These are phyloP conservation scores for Rhododendron ovatum DNA, from an alignment of 148 eudicot genomes.

Conservation along the genomic window DNA sequence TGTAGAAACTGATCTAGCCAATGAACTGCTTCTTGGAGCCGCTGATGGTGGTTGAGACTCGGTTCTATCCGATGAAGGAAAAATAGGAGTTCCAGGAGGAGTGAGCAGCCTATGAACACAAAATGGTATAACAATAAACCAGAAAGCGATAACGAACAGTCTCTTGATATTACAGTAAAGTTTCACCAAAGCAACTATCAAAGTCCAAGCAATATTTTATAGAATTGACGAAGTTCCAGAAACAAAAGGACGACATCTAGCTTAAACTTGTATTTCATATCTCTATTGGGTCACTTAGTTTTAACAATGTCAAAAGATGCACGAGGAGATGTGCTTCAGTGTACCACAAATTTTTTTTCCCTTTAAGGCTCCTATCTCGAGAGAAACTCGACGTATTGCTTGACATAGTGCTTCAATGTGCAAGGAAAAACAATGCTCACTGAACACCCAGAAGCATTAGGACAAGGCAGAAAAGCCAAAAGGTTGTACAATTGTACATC, in stretches of 20 bases:
- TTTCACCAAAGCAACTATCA: constrained; percentile 1
- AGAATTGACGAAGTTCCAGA: not conserved
- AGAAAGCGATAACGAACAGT: not conserved
- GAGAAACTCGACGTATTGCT: not conserved
- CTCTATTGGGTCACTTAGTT: not conserved
- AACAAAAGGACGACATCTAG: not conserved
- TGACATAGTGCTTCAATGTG: not conserved
- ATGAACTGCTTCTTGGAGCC: constrained; percentile 59
- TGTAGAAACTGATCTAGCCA: constrained; percentile 57
- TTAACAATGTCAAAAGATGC: not conserved
- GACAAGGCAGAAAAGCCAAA: not conserved
- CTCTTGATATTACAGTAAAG: not conserved
- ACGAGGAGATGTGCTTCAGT: not conserved
- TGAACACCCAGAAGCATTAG: not conserved
- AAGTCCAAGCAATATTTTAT: not conserved
- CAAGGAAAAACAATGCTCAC: not conserved
- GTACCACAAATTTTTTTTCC: not conserved
- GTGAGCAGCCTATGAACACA: constrained; percentile 73
- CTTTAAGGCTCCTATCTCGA: not conserved
- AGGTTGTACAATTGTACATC: not conserved
- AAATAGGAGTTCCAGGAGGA: constrained; percentile 95
- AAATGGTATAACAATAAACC: not conserved
- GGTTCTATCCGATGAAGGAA: constrained; percentile 58
- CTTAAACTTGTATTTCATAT: not conserved
- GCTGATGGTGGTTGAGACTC: constrained; percentile 48